Conservation (phyloP, 73 alveolate genomes). For the Paramecium pentaurelia region DNA sequence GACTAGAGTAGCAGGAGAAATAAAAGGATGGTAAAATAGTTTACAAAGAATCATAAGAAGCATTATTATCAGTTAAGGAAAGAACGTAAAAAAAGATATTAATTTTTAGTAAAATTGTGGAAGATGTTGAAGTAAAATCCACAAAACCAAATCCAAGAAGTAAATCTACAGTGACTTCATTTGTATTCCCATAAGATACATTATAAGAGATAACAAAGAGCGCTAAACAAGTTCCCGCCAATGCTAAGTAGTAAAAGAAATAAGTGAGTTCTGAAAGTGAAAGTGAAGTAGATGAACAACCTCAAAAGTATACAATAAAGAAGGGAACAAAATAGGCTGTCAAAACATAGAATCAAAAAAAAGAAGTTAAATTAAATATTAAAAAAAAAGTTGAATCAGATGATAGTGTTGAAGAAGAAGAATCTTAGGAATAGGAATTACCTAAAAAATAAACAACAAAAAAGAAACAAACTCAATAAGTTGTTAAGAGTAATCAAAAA, state of each 20-base stretch:
- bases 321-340: neutral
- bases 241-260: neutral
- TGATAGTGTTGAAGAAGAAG: neutral
- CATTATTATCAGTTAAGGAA: neutral
- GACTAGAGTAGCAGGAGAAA: neutral
- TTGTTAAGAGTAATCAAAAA: neutral
- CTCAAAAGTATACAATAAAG: neutral
- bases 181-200: neutral
- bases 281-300: neutral
- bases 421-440: neutral
- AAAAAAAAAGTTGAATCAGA: neutral
- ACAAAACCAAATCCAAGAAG: neutral
- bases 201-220: neutral
- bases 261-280: neutral
- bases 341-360: neutral
- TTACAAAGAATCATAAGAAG: neutral
- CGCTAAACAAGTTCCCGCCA: slow-evolving; percentile 30
- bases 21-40: neutral
- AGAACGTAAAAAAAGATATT: neutral
- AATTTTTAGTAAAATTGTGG: slow-evolving; percentile 1
- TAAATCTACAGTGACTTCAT: neutral
- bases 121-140: slow-evolving; percentile 6
- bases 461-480: neutral
- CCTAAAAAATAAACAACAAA: neutral
- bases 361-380: neutral